A percentile compares a stretch with the other conserved stretches of the same genome.
phyloP scores from a whole-genome alignment of 768 basidiomycete species.

The Boletus vinaceobasis region DNA sequence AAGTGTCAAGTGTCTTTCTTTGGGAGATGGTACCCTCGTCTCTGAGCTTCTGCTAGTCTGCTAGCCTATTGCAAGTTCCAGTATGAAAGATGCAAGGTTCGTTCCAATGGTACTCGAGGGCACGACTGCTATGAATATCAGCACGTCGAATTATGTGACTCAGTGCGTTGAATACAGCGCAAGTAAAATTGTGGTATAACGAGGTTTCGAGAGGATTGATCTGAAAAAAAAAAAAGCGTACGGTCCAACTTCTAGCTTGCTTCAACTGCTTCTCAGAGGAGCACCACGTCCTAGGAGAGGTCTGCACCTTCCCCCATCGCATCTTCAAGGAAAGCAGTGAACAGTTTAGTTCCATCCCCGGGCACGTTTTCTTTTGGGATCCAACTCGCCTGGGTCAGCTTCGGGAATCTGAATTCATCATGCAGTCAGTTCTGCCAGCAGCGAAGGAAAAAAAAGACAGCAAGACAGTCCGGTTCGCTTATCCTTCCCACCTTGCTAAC shows the following conservation, averaged over 20 bases:
- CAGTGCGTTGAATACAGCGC: too few relatives aligned
- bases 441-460: background rate
- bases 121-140: too few relatives aligned
- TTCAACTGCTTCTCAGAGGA: slow-evolving; percentile 23
- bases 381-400: slow-evolving; percentile 26
- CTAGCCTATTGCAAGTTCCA: too few relatives aligned
- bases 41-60: too few relatives aligned
- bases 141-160: too few relatives aligned
- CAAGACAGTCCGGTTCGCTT: background rate
- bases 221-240: too few relatives aligned
- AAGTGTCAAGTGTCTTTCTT: too few relatives aligned
- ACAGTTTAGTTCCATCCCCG: slow-evolving; percentile 15
- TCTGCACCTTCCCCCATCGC: slow-evolving; percentile 19
- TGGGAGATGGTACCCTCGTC: too few relatives aligned
- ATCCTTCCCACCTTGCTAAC: slow-evolving; percentile 36
- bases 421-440: background rate
- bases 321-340: slow-evolving; percentile 15
- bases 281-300: slow-evolving; percentile 10
- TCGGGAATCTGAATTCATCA: slow-evolving; percentile 20
- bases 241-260: slow-evolving; percentile 15
- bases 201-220: too few relatives aligned
- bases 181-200: too few relatives aligned
- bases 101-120: too few relatives aligned
- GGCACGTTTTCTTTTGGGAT: slow-evolving; percentile 28
- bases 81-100: too few relatives aligned